These are phyloP conservation scores for Avena sativa DNA, from an alignment of 176 grass and related monocot species.

Conservation along the genomic window DNA sequence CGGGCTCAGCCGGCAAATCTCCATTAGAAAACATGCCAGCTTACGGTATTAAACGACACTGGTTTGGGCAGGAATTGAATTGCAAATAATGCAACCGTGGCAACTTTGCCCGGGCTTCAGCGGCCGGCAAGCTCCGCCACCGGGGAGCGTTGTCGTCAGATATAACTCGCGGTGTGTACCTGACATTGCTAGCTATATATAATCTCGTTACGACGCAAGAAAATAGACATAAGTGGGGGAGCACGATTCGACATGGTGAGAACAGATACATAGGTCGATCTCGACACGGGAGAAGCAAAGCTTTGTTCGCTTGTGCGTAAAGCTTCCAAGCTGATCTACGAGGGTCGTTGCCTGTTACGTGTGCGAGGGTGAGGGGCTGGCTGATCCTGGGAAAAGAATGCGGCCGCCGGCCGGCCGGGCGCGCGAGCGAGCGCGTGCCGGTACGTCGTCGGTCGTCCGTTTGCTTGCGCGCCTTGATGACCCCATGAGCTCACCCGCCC, in stretches of 20 bases:
- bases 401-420: neutral
- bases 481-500: neutral
- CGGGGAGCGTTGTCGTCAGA: no score
- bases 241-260: neutral
- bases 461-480: conserved; percentile 48
- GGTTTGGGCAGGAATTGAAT: no score
- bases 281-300: neutral
- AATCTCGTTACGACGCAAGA: no score
- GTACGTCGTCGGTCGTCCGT: neutral
- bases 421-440: neutral
- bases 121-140: no score
- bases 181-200: no score
- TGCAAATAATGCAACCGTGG: no score
- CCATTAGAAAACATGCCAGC: no score
- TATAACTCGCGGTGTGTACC: no score
- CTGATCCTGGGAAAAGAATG: conserved; percentile 6
- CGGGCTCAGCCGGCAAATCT: no score
- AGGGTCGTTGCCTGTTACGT: conserved; percentile 22
- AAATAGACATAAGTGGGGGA: no score
- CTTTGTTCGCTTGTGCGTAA: neutral
- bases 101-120: no score
- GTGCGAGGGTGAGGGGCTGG: neutral
- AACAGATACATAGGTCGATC: neutral
- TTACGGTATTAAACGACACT: no score
- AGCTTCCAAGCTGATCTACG: conserved; percentile 10